These are phyloP conservation scores for Neolecta irregularis DNA, from an alignment of 1,139 yeast species.

Conservation along the genomic window DNA sequence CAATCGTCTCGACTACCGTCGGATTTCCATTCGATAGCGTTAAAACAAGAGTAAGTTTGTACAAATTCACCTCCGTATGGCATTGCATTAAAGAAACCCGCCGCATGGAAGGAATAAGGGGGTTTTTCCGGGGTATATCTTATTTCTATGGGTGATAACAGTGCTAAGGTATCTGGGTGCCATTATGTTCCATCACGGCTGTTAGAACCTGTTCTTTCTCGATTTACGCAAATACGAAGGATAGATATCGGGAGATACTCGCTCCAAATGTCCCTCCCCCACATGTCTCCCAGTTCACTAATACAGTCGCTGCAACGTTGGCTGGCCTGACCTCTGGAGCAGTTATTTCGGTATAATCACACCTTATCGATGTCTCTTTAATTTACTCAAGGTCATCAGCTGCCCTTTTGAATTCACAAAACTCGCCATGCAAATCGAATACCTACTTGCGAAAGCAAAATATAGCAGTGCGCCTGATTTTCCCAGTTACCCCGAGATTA, in stretches of 20 bases:
- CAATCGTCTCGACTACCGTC: conserved; percentile 50
- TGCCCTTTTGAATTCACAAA: conserved; percentile 83
- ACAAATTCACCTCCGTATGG: conserved; percentile 41
- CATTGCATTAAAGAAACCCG: conserved; percentile 48
- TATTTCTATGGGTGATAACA: too few relatives aligned
- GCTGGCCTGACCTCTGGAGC: too few relatives aligned
- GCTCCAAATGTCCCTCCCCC: conserved; percentile 6
- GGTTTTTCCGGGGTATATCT: conserved; percentile 63
- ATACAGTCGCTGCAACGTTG: conserved; percentile 12
- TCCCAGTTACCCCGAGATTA: not conserved
- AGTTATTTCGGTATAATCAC: too few relatives aligned
- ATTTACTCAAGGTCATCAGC: conserved; percentile 51
- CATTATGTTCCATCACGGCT: conserved; percentile 48
- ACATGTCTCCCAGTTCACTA: conserved; percentile 9
- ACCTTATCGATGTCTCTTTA: conserved; percentile 37
- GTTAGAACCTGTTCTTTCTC: conserved; percentile 55
- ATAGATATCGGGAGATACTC: too few relatives aligned
- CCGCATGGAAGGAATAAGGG: conserved; percentile 46
- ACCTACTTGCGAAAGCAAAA: conserved; percentile 27
- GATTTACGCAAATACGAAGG: conserved; percentile 44
- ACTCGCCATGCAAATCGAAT: conserved; percentile 55
- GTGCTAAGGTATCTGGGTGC: too few relatives aligned
- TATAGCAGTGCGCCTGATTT: conserved; percentile 8
- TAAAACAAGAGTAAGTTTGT: conserved; percentile 75
- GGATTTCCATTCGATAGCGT: conserved; percentile 78